These are phyloP conservation scores for Apium graveolens DNA, from an alignment of 129 eudicot genomes.

Conservation along the genomic window DNA sequence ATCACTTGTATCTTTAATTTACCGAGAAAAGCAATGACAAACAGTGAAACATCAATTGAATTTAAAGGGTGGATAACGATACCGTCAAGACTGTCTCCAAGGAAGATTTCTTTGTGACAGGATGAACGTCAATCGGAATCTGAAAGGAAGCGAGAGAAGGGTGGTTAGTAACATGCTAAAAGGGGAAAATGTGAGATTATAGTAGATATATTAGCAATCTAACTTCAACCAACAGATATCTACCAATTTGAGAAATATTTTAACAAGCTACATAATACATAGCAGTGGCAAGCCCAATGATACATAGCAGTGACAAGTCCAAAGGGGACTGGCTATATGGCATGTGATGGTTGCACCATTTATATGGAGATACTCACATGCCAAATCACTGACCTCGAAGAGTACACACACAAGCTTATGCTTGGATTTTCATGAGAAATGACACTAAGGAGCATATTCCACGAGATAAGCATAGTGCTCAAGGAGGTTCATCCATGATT, in stretches of 20 bases:
- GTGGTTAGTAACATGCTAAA: background rate
- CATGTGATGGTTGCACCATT: background rate
- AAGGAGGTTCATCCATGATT: background rate
- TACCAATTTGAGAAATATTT: background rate
- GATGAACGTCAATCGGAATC: slow-evolving; percentile 93
- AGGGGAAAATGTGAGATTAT: background rate
- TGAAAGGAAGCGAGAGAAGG: slow-evolving; percentile 25
- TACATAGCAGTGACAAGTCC: background rate
- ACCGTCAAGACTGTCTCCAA: slow-evolving; percentile 97
- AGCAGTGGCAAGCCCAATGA: background rate
- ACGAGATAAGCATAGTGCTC: background rate
- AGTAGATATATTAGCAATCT: background rate
- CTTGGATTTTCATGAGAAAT: background rate
- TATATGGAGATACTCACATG: background rate
- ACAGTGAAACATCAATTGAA: background rate
- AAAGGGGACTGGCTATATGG: background rate
- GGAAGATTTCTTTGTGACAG: slow-evolving; percentile 75
- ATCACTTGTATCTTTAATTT: background rate
- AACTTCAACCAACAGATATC: background rate
- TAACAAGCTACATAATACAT: background rate
- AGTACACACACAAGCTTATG: background rate
- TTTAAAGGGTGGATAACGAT: slow-evolving; percentile 6
- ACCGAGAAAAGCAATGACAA: background rate
- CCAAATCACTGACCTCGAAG: background rate
- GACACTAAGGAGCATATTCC: background rate